These are phyloP conservation scores for Rhizopogon salebrosus DNA, from an alignment of 768 basidiomycete genomes.

Conservation along the genomic window DNA sequence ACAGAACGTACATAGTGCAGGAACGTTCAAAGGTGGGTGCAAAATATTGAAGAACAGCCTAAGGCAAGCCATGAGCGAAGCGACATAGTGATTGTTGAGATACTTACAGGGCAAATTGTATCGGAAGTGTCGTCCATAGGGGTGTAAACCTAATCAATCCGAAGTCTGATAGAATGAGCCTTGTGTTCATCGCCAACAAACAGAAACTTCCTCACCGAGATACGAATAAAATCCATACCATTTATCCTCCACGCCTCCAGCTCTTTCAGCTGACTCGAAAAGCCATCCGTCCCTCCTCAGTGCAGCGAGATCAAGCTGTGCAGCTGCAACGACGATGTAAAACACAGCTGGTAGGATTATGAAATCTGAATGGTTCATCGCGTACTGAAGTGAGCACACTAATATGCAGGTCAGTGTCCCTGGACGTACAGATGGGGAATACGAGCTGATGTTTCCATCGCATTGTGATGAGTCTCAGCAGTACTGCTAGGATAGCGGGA, in stretches of 20 bases:
- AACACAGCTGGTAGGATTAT: slow-evolving; percentile 76
- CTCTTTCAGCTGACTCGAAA: slow-evolving; percentile 53
- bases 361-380: slow-evolving; percentile 49
- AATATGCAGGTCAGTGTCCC: slow-evolving; percentile 12
- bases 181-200: neutral
- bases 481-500: slow-evolving; percentile 69
- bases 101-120: slow-evolving; percentile 84
- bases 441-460: slow-evolving; percentile 83
- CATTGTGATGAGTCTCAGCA: slow-evolving; percentile 76
- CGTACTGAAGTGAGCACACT: neutral
- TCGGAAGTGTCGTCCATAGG: slow-evolving; percentile 83
- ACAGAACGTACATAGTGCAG: slow-evolving; percentile 62
- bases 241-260: slow-evolving; percentile 23
- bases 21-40: slow-evolving; percentile 85
- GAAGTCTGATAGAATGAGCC: slow-evolving; percentile 43
- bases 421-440: slow-evolving; percentile 75
- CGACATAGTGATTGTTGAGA: slow-evolving; percentile 24
- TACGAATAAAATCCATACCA: slow-evolving; percentile 90
- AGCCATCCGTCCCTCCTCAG: slow-evolving; percentile 77
- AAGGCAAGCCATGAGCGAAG: neutral
- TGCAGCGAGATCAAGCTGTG: slow-evolving; percentile 49
- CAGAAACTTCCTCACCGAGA: slow-evolving; percentile 48
- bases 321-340: slow-evolving; percentile 70
- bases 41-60: slow-evolving; percentile 82
- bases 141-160: slow-evolving; percentile 53